Evolutionary conservation across 192 early-diverging fungal genomes (phyloP).

Genomic region (Coemansia umbellata): DNA sequence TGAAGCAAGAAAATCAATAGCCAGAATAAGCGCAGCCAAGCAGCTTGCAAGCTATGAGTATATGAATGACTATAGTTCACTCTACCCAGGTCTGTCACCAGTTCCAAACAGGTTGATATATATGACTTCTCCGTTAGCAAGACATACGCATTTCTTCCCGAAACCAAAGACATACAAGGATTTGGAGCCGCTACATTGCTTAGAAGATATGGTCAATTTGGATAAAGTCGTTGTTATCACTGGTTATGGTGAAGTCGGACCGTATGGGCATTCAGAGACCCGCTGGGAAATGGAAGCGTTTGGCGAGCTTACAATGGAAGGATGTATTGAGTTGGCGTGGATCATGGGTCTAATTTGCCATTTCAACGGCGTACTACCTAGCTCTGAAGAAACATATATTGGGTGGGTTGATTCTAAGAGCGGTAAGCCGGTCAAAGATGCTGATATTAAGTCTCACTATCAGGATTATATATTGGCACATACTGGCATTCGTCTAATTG

Average conservation of each 20-base stretch:
- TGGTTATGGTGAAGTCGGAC: slow-evolving; percentile 89
- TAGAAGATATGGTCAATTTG: slow-evolving; percentile 77
- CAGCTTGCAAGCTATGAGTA: background rate
- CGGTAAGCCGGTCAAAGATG: slow-evolving; percentile 78
- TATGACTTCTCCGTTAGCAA: slow-evolving; percentile 65
- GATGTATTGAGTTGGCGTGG: slow-evolving; percentile 94
- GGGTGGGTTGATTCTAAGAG: slow-evolving; percentile 90
- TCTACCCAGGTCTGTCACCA: background rate
- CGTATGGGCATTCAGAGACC: slow-evolving; percentile 83
- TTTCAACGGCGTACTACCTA: slow-evolving; percentile 51
- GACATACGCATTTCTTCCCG: slow-evolving; percentile 86
- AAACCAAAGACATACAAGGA: slow-evolving; percentile 58
- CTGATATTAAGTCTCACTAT: slow-evolving; percentile 83
- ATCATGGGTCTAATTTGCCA: slow-evolving; percentile 93
- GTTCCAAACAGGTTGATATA: background rate
- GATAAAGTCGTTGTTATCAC: slow-evolving; percentile 88
- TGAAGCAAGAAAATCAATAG: background rate
- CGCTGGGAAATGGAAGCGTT: slow-evolving; percentile 95
- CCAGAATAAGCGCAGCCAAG: background rate
- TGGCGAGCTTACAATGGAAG: slow-evolving; percentile 48
- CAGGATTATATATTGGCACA: slow-evolving; percentile 81
- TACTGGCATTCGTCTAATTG: slow-evolving; percentile 55
- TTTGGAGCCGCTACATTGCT: slow-evolving; percentile 59
- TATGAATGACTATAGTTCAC: background rate
- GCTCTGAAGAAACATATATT: slow-evolving; percentile 7